Base-by-base conservation (phyloP, 306 rosid species). In the Vigna reflexopilosa region DNA sequence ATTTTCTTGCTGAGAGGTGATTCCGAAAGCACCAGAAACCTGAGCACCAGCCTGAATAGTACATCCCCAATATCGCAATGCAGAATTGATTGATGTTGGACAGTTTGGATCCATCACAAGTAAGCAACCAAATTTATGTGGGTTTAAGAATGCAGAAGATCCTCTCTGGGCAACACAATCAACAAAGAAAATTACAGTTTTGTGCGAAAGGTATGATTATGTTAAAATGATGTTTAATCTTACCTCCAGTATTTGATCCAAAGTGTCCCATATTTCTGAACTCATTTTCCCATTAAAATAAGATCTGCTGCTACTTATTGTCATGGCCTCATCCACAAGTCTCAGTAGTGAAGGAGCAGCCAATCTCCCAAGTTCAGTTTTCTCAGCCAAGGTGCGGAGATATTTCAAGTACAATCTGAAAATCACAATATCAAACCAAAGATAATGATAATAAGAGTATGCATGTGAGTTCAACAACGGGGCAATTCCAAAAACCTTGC, bases 31-130 rank as follows among this genome's bases (percentile, higher is more conserved):
- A 49, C 97, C 97, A 10, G 92, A 91, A 79, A 88, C 87, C 80
- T 80, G 92, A 81, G 91, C 88, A 75, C 97, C 97, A 58, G 98
- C 91, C 88, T 95, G 98, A 81, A 95, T 88, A 16, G 91, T 72
- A 80, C 98, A 91, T 32, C 99, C 99, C 99, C 99, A 95, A 73
- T 95, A 93, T 49, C 98, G 91, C 69, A 86, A 80, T 5, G 99
- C 99, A 70, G 93, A 87, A 75, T 76, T 77, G 32, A 91, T 80
- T 5, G 96, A 91, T 69, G 84, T 84, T 28, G 86, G 90, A 81
- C 82, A 86, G 76, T 83, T 85, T 5, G 97, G 93, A 84, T 92
- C 90, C 89, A 92, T 88, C 81, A 88, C 92, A 72, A 95, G 88
- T 77, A 85, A 89, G 91, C 97, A 91, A 77, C 89, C 87, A 65